These are phyloP conservation scores for Skeletonema costatum DNA, from an alignment of 108 stramenopile species.

Conservation along the genomic window DNA sequence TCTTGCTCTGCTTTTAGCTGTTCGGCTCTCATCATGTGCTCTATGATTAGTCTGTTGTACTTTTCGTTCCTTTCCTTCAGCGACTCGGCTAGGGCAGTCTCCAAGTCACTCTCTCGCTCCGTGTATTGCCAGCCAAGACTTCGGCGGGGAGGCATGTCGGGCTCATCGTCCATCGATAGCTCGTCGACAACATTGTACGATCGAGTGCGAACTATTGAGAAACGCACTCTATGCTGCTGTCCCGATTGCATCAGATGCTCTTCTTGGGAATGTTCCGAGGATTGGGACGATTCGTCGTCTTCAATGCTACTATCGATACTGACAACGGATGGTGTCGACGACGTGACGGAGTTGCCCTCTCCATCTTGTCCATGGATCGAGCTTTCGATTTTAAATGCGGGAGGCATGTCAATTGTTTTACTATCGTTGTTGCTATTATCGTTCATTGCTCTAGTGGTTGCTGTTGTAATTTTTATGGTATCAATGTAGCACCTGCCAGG, in stretches of 20 bases:
- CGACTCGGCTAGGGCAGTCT: background rate
- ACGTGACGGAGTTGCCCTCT: background rate
- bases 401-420: too few relatives aligned
- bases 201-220: constrained; percentile 12
- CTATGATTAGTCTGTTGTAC: background rate
- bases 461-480: too few relatives aligned
- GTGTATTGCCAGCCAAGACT: constrained; percentile 16
- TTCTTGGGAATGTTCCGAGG: background rate
- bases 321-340: background rate
- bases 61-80: constrained; percentile 1
- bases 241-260: background rate
- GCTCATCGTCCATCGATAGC: background rate
- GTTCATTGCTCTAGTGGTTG: too few relatives aligned
- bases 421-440: too few relatives aligned
- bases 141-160: constrained; percentile 9
- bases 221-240: background rate
- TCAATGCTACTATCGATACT: background rate
- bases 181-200: constrained; percentile 14
- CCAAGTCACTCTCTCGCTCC: constrained; percentile 10
- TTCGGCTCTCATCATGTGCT: constrained; percentile 4
- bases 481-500: too few relatives aligned
- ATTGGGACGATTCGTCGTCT: background rate
- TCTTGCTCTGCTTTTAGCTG: constrained; percentile 1
- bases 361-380: background rate
- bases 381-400: background rate